phyloP scores from a whole-genome alignment of 2,329 filamentous ascomycete species.

The Aspergillus sp. region DNA sequence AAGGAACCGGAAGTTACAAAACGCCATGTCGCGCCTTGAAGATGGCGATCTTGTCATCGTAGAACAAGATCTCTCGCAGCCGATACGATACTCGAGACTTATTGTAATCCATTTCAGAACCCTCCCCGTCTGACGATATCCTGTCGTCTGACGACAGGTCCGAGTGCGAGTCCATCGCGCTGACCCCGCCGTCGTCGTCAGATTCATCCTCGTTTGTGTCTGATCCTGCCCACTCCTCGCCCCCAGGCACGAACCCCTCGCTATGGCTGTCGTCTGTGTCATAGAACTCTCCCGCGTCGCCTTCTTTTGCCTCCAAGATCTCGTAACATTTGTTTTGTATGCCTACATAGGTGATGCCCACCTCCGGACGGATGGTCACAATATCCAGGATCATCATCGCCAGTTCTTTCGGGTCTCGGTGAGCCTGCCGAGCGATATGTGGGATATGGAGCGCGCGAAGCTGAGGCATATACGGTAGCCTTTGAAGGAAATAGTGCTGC shows the following conservation, averaged over 20 bases:
- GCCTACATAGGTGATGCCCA: conserved; percentile 76
- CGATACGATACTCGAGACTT: conserved; percentile 53
- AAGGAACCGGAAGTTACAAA: conserved; percentile 30
- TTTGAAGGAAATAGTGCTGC: conserved; percentile 76
- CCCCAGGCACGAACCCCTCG: conserved; percentile 46
- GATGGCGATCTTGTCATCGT: conserved; percentile 78
- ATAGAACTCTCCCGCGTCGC: conserved; percentile 41
- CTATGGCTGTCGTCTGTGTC: conserved; percentile 50
- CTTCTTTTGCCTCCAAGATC: conserved; percentile 63
- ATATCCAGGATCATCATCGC: conserved; percentile 77
- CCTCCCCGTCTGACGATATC: conserved; percentile 45
- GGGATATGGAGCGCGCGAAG: conserved; percentile 72
- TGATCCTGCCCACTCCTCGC: conserved; percentile 47
- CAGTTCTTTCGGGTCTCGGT: conserved; percentile 67
- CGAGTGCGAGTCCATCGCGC: conserved; percentile 24
- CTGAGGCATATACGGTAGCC: conserved; percentile 69
- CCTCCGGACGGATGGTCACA: conserved; percentile 71
- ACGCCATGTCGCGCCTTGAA: conserved; percentile 72
- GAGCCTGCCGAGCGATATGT: conserved; percentile 64
- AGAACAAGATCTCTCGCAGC: conserved; percentile 77
- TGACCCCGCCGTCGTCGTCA: conserved; percentile 39
- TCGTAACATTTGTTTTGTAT: conserved; percentile 79
- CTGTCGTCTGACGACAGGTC: conserved; percentile 29
- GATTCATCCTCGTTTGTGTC: conserved; percentile 50
- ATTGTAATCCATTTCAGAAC: conserved; percentile 43